Evolutionary conservation across 2,329 filamentous ascomycete species (phyloP), one percentile per base, ranked within the genome.

Genomic region (Cladosporium sp.): DNA sequence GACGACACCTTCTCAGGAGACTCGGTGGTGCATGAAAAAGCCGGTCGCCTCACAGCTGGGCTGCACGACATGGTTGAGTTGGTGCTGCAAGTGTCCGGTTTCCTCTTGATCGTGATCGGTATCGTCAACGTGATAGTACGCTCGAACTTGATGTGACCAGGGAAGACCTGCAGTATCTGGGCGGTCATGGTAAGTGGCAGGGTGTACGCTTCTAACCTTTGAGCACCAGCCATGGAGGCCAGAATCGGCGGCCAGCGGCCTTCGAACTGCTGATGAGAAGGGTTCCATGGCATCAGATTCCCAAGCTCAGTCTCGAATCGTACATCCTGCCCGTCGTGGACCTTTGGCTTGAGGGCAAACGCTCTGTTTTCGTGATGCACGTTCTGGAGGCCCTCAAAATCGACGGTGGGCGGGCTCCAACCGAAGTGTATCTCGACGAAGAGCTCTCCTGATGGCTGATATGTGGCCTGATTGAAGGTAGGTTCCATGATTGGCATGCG

Each of bases 91-190:
- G 15, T 27, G 12, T 59, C 58, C n/a, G 61, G 57, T 7, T 49
- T 50, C 6, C 61, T 47, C 47, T 55, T 58, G 44, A 63, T 54
- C 6, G 58, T 61, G 11, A 63, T 42, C 4, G 61, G 61, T 18
- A 62, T 17, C 3, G 47, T 54, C 39, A 52, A 53, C 4, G 60
- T 55, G n/a, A 63, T 52, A 9, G 54, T 50, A 17, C 50, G 53
- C 40, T 64, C 58, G 30, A 58, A 55, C 17, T 38, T 50, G 19
- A 61, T 53, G 9, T 47, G 49, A 17, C 52, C 56, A 30, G 52
- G 42, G 24, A 59, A 61, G 9, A 32, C 18, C 38, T 55, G 54
- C 4, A 49, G 56, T 15, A 60, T 22, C 6, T 50, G 41, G 4
- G 56, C 56, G 8, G 43, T 54, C 18, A 63, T 15, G 32, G 61